Percentiles rank a stretch among this genome's conserved stretches.
Conservation (phyloP, 805 yeast species). For the Spathaspora arborariae region DNA sequence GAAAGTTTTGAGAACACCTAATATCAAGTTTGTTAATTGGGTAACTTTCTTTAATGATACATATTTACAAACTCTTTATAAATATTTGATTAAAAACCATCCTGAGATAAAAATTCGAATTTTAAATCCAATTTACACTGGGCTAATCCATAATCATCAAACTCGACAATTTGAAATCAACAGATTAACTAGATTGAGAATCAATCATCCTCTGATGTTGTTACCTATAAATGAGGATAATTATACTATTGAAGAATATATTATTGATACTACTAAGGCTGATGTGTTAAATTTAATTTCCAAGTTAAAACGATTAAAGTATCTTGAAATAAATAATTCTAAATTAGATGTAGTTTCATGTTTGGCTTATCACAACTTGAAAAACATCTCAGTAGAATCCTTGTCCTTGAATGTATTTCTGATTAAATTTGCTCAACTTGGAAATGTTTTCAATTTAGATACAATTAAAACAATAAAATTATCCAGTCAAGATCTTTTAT, state of each 20-base stretch:
- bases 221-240: background rate
- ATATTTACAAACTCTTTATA: background rate
- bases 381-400: background rate
- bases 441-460: background rate
- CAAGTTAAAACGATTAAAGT: background rate
- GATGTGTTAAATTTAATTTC: background rate
- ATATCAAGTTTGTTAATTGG: background rate
- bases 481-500: background rate
- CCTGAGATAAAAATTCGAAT: background rate
- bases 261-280: background rate
- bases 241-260: background rate
- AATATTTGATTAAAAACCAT: slow-evolving; percentile 1
- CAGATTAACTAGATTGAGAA: background rate
- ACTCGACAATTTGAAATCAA: background rate
- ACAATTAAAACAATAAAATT: background rate
- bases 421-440: background rate
- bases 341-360: background rate
- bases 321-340: background rate
- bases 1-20: background rate
- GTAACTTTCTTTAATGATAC: background rate
- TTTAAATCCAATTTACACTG: background rate
- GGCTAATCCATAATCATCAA: background rate
- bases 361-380: background rate
- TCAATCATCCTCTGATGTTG: background rate
- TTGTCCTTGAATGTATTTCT: background rate